A percentile compares a stretch with the other conserved stretches of the same genome.
Conservation (phyloP, 805 yeast genomes). For the Saccharomycopsis olivae region DNA sequence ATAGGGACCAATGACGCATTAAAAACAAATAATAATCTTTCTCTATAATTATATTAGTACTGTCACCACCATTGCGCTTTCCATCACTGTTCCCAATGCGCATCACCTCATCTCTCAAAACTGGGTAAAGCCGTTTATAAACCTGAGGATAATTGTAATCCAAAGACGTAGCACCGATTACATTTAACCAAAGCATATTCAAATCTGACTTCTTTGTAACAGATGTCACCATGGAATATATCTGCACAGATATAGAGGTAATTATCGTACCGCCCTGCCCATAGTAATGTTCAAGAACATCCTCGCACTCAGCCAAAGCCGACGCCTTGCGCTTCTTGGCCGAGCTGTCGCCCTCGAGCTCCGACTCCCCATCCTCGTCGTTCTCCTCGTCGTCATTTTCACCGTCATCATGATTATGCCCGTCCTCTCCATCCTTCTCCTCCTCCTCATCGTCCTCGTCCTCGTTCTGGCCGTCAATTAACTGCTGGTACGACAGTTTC, state of each 20-base stretch:
- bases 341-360: too few species aligned
- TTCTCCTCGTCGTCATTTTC: constrained; percentile 20
- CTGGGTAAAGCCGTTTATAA: constrained; percentile 60
- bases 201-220: constrained; percentile 67
- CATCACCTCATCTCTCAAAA: constrained; percentile 72
- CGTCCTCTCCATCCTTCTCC: constrained; percentile 28
- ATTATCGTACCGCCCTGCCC: constrained; percentile 70
- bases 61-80: constrained; percentile 28
- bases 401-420: constrained; percentile 21
- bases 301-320: constrained; percentile 36
- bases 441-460: constrained; percentile 29
- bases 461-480: constrained; percentile 34
- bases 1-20: constrained; percentile 85
- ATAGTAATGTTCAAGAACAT: constrained; percentile 62
- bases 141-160: constrained; percentile 66
- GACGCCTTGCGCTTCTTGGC: constrained; percentile 30
- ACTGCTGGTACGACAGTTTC: constrained; percentile 47
- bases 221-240: constrained; percentile 68
- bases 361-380: constrained; percentile 11
- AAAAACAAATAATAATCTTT: constrained; percentile 80
- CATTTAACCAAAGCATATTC: constrained; percentile 72
- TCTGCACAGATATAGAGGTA: constrained; percentile 66
- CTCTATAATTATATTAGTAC: constrained; percentile 48
- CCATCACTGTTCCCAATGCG: constrained; percentile 37
- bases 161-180: constrained; percentile 79